A percentile compares a stretch with the other conserved stretches of the same genome.
These are phyloP conservation scores for Cokeromyces recurvatus DNA, from an alignment of 371 early-diverging fungal genomes.

Conservation along the genomic window DNA sequence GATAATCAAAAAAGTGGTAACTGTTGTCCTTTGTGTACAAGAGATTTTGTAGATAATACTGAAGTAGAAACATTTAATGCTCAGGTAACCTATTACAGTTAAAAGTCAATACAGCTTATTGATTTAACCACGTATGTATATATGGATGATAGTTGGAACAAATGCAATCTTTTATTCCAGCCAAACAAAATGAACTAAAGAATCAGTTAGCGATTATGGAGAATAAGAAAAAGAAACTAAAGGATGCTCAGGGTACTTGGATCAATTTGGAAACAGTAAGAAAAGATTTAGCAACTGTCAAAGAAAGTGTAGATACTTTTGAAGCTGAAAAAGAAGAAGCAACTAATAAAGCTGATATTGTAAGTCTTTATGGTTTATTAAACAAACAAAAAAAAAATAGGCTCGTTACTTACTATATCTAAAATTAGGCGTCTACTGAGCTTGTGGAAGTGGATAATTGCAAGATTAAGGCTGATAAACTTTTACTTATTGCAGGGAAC, in stretches of 20 bases:
- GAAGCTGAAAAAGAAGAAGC: slow-evolving; percentile 1
- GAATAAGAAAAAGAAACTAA: slow-evolving; percentile 17
- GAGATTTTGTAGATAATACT: slow-evolving; percentile 43
- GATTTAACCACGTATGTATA: too few species aligned
- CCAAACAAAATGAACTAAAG: slow-evolving; percentile 32
- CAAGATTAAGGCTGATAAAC: slow-evolving; percentile 10
- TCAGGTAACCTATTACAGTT: too few species aligned
- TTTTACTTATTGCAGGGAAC: slow-evolving; percentile 32
- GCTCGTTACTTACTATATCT: neutral
- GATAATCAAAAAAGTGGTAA: slow-evolving; percentile 38
- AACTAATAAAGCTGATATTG: slow-evolving; percentile 1
- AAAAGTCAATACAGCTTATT: too few species aligned
- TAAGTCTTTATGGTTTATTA: neutral
- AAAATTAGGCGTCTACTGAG: slow-evolving; percentile 8
- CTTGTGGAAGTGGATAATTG: slow-evolving; percentile 8
- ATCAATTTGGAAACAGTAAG: slow-evolving; percentile 9
- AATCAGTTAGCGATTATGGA: slow-evolving; percentile 27
- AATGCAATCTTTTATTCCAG: slow-evolving; percentile 42
- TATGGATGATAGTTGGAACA: slow-evolving; percentile 28
- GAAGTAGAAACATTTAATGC: slow-evolving; percentile 49
- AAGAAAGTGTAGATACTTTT: neutral
- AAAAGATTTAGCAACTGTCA: slow-evolving; percentile 4
- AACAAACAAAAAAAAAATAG: too few species aligned
- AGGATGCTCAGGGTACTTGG: slow-evolving; percentile 5
- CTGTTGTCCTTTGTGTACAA: slow-evolving; percentile 72